Conservation (phyloP, 176 grass and related monocot species). For the Cenchrus americanus region DNA sequence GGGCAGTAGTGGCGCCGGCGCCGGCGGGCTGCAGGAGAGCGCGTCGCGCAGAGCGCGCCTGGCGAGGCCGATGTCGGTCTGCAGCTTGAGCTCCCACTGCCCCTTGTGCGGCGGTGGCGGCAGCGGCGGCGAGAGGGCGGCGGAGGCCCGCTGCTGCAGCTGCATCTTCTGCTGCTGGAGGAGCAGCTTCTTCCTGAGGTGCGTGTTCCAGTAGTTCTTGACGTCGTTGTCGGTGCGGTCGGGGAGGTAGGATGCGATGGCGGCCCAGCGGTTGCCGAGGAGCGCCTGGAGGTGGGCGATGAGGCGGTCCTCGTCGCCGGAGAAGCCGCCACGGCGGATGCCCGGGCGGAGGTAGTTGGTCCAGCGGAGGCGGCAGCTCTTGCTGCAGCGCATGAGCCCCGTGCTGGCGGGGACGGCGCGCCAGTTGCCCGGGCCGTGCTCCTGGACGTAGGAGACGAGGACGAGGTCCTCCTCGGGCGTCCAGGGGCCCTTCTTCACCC, state of each 20-base stretch:
- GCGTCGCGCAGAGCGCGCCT: constrained; percentile 67
- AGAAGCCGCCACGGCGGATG: constrained; percentile 78
- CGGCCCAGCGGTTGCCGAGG: constrained; percentile 91
- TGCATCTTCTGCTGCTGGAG: background rate
- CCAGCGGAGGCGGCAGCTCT: constrained; percentile 91
- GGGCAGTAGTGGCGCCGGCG: background rate
- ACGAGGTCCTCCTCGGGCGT: constrained; percentile 84
- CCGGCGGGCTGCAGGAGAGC: constrained; percentile 42
- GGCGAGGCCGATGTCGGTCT: constrained; percentile 76
- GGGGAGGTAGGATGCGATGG: constrained; percentile 78
- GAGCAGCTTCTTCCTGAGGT: constrained; percentile 65
- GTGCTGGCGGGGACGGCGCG: constrained; percentile 59
- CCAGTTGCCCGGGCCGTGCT: constrained; percentile 82
- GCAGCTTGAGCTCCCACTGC: constrained; percentile 77
- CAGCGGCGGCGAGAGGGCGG: background rate
- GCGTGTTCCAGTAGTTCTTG: constrained; percentile 89
- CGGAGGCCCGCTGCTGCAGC: background rate
- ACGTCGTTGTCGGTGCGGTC: constrained; percentile 81
- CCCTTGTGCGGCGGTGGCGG: constrained; percentile 39
- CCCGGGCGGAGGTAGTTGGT: constrained; percentile 85
- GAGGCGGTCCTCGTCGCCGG: constrained; percentile 70
- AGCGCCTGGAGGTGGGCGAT: constrained; percentile 87
- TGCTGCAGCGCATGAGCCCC: constrained; percentile 73
- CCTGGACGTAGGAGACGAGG: constrained; percentile 82
- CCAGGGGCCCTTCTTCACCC: constrained; percentile 90